A percentile compares a stretch with the other conserved stretches of the same genome.
Evolutionary conservation across 257 asterid genomes (phyloP).

Genomic region (Solanum paucissectum): DNA sequence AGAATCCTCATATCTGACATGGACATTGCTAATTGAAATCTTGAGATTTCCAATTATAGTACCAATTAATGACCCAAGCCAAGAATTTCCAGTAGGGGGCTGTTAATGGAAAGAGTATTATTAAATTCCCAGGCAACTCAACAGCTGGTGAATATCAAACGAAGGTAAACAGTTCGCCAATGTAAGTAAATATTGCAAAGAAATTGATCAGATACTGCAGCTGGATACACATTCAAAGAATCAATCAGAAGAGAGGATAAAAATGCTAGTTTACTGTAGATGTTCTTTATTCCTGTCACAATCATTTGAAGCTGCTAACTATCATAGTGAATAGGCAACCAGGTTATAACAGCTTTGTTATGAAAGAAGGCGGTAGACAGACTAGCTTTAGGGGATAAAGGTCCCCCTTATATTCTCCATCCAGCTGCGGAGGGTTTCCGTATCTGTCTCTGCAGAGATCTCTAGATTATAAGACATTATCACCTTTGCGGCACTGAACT

Average conservation of each 20-base stretch:
- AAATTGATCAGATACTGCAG: not conserved
- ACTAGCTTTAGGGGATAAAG: too few relatives aligned
- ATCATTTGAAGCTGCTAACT: not conserved
- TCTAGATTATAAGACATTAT: not conserved
- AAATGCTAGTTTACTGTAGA: not conserved
- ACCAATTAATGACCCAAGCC: slow-evolving; percentile 92
- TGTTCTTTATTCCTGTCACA: not conserved
- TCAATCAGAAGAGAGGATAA: not conserved
- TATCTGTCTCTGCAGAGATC: not conserved
- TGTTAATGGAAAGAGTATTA: slow-evolving; percentile 26
- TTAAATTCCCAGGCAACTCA: slow-evolving; percentile 8
- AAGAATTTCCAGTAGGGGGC: slow-evolving; percentile 87
- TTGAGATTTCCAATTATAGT: slow-evolving; percentile 95
- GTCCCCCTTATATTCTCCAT: too few relatives aligned
- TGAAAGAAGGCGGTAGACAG: too few relatives aligned
- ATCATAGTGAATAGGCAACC: not conserved
- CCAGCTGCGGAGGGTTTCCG: not conserved
- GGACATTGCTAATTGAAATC: slow-evolving; percentile 94
- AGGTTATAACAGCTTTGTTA: not conserved
- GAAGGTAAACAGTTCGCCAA: not conserved
- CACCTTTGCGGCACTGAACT: not conserved
- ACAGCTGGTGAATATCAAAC: not conserved
- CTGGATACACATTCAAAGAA: not conserved
- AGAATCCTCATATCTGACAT: slow-evolving; percentile 88
- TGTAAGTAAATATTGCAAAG: not conserved